Conservation (phyloP, 129 eudicot species). For the Rutidosis leptorrhynchoides region DNA sequence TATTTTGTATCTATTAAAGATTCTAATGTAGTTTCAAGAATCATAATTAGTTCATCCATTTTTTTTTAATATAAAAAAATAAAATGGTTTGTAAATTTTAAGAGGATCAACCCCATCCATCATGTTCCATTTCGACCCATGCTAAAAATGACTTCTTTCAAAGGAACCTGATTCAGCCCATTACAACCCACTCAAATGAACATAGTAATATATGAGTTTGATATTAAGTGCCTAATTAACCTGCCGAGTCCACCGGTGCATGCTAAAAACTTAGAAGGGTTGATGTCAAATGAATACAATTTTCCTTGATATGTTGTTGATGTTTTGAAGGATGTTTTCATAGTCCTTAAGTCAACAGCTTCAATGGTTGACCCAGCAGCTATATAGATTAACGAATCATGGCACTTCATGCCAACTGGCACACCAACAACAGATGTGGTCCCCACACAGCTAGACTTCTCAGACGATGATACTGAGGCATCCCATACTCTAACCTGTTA, state of each 20-base stretch:
- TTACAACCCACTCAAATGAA: background rate
- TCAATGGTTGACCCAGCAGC: slow-evolving; percentile 68
- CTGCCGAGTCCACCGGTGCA: slow-evolving; percentile 71
- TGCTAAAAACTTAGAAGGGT: slow-evolving; percentile 64
- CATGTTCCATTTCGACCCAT: background rate
- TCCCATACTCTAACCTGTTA: slow-evolving; percentile 85
- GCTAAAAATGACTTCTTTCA: background rate
- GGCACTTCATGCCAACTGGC: slow-evolving; percentile 71
- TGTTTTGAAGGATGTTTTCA: slow-evolving; percentile 49
- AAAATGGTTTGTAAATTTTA: too few species aligned
- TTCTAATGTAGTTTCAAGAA: background rate
- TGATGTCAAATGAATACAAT: slow-evolving; percentile 50
- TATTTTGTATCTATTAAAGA: background rate
- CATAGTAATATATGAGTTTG: background rate
- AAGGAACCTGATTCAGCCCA: too few species aligned
- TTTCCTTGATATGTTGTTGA: slow-evolving; percentile 31
- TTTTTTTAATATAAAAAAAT: background rate
- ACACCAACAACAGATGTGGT: slow-evolving; percentile 50
- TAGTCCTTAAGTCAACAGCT: slow-evolving; percentile 79
- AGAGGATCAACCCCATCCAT: background rate
- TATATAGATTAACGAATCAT: slow-evolving; percentile 64
- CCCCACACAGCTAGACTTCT: slow-evolving; percentile 77
- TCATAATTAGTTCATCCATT: background rate
- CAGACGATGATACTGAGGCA: slow-evolving; percentile 50
- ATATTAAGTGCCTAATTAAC: slow-evolving; percentile 41